phyloP scores from a whole-genome alignment of 2,329 filamentous ascomycete species.

The Colletotrichum tanaceti region DNA sequence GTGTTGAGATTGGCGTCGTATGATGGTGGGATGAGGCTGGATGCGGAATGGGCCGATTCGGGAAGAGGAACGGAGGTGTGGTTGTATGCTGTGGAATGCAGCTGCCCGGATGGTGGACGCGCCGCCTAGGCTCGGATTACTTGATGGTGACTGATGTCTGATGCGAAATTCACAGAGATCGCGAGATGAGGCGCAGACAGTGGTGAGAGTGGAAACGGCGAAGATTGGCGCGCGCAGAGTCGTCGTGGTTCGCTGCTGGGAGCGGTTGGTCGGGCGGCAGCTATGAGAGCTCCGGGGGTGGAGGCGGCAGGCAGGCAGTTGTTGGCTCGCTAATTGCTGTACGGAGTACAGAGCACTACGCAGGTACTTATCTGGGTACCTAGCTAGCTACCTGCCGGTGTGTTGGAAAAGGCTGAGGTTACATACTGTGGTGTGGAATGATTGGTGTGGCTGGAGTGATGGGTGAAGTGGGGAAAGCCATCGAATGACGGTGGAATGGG shows the following conservation, averaged over 20 bases:
- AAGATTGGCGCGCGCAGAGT: constrained; percentile 7
- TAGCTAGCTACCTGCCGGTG: too few species aligned
- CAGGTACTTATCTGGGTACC: too few species aligned
- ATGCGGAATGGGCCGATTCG: constrained; percentile 30
- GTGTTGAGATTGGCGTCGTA: constrained; percentile 30
- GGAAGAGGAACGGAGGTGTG: constrained; percentile 8
- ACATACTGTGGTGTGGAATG: neutral
- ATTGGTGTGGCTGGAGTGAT: constrained; percentile 19
- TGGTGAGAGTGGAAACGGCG: constrained; percentile 3
- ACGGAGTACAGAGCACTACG: too few species aligned
- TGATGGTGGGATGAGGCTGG: constrained; percentile 32
- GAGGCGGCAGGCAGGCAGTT: constrained; percentile 19
- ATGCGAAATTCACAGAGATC: neutral
- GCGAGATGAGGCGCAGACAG: constrained; percentile 9
- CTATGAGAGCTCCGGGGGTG: constrained; percentile 23
- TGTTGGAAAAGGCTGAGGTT: constrained; percentile 12
- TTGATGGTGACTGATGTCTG: constrained; percentile 9
- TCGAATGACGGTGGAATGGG: constrained; percentile 28
- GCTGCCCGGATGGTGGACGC: neutral
- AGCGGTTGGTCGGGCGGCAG: constrained; percentile 1
- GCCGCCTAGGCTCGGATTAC: neutral
- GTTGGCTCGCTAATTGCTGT: constrained; percentile 1
- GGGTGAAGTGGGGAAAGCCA: constrained; percentile 21
- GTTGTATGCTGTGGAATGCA: constrained; percentile 5
- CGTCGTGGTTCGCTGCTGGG: constrained; percentile 9